Evolutionary conservation across 345 rosid genomes (phyloP).

Genomic region (Reutealis trisperma): DNA sequence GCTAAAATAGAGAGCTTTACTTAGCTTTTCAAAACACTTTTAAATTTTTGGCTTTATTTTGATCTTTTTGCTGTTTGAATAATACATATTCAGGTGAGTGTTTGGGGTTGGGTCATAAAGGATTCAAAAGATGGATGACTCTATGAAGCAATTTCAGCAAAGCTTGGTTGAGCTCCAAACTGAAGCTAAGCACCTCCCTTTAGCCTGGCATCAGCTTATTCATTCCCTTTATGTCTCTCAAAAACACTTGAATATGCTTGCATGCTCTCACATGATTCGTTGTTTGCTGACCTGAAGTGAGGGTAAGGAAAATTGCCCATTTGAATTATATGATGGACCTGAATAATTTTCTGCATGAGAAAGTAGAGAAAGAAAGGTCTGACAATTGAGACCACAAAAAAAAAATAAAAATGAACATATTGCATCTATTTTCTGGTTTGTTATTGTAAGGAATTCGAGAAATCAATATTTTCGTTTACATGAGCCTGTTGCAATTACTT

Average conservation of each 20-base stretch:
- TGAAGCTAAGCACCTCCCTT: constrained; percentile 70
- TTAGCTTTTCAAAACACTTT: too few species aligned
- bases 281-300: background rate
- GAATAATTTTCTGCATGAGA: too few species aligned
- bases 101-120: background rate
- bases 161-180: constrained; percentile 57
- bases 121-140: constrained; percentile 54
- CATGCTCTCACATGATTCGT: background rate
- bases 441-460: background rate
- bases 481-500: background rate
- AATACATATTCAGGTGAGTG: background rate
- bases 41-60: too few species aligned
- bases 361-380: background rate
- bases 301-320: background rate
- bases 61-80: too few species aligned
- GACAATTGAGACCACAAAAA: background rate
- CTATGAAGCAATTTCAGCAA: constrained; percentile 49
- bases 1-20: too few species aligned
- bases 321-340: background rate
- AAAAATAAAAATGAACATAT: background rate
- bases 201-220: constrained; percentile 62
- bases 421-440: background rate
- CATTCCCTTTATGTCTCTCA: too few species aligned
- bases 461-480: background rate
- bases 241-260: too few species aligned